A percentile compares a stretch with the other conserved stretches of the same genome.
These are phyloP conservation scores for Boletus chippewaensis DNA, from an alignment of 1,284 basidiomycete species.

Conservation along the genomic window DNA sequence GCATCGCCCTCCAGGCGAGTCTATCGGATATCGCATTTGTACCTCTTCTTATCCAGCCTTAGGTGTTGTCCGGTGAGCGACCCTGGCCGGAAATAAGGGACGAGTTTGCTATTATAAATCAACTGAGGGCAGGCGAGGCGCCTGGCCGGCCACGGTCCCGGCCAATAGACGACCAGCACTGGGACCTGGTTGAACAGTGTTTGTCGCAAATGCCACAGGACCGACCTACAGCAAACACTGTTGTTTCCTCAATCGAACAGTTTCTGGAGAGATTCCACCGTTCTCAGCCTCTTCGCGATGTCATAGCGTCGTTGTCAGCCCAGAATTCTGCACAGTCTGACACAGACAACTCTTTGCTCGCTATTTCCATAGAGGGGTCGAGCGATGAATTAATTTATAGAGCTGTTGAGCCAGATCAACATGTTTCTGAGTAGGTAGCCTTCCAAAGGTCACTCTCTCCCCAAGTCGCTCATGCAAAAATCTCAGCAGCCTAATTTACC, in stretches of 20 bases:
- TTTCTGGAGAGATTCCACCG: background rate
- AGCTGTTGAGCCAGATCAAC: too few species aligned
- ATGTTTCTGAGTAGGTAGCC: too few species aligned
- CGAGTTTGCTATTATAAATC: background rate
- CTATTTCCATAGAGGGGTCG: too few species aligned
- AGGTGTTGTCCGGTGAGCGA: constrained; percentile 7
- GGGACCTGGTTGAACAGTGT: constrained; percentile 4
- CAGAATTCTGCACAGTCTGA: too few species aligned
- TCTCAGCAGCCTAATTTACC: too few species aligned
- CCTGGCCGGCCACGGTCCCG: background rate
- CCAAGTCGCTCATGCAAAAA: too few species aligned
- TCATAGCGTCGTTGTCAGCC: background rate
- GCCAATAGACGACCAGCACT: constrained; percentile 1
- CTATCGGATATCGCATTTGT: background rate
- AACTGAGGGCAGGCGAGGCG: background rate
- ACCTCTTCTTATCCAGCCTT: background rate
- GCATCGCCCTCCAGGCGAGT: constrained; percentile 1
- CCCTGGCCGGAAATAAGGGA: constrained; percentile 7
- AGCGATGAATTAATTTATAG: too few species aligned
- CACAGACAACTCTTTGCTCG: too few species aligned
- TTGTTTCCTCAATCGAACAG: background rate
- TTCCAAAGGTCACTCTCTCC: too few species aligned
- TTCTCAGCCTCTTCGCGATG: background rate
- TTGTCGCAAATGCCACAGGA: background rate
- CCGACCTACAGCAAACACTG: background rate